Conservation (phyloP, 805 yeast genomes). For the Metschnikowia anglica region DNA sequence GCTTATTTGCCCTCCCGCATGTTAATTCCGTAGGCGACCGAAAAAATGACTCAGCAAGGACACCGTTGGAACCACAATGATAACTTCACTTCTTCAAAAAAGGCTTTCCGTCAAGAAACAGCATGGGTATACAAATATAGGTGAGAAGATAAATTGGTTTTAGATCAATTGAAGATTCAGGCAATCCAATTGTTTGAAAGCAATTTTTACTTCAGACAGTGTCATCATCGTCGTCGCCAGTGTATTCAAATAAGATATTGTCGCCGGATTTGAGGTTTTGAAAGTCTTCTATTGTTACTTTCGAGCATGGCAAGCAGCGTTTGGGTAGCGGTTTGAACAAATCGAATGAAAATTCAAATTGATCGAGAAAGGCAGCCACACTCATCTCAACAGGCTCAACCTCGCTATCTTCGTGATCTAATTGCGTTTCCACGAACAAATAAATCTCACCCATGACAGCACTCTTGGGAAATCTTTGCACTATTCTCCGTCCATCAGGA, state of each 20-base stretch:
- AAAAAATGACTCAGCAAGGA: too few relatives aligned
- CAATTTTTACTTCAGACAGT: background rate
- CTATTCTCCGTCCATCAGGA: conserved; percentile 51
- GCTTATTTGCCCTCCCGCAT: too few relatives aligned
- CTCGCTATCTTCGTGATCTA: conserved; percentile 22
- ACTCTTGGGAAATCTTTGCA: conserved; percentile 42
- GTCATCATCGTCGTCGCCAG: conserved; percentile 23
- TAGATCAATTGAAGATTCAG: too few relatives aligned
- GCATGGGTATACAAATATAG: too few relatives aligned
- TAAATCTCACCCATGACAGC: conserved; percentile 49
- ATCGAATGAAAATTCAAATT: conserved; percentile 36
- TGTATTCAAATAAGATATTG: conserved; percentile 37
- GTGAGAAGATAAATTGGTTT: too few relatives aligned
- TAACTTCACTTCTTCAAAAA: too few relatives aligned
- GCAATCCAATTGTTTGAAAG: background rate
- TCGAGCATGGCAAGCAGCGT: conserved; percentile 22
- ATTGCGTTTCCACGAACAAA: conserved; percentile 46
- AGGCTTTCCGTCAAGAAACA: too few relatives aligned
- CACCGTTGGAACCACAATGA: too few relatives aligned
- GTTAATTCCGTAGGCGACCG: too few relatives aligned
- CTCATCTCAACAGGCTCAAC: conserved; percentile 6
- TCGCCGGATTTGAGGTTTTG: conserved; percentile 36
- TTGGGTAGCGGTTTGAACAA: conserved; percentile 44
- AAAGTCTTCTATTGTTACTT: conserved; percentile 17
- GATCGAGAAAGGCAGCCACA: conserved; percentile 23